phyloP scores from a whole-genome alignment of 257 asterid species.

The Vinca minor region DNA sequence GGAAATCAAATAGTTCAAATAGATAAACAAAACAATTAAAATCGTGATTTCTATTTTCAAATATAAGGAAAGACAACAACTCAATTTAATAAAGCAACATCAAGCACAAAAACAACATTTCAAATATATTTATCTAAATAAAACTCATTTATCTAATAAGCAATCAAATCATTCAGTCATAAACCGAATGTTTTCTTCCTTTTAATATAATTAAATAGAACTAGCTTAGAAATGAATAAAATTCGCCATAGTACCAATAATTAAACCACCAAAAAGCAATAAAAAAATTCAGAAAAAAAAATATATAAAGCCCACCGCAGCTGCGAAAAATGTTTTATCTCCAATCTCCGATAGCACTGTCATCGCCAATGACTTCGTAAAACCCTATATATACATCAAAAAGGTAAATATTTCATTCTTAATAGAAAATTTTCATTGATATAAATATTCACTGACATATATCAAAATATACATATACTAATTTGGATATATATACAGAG shows the following conservation, averaged over 20 bases:
- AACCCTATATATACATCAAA: conserved; percentile 40
- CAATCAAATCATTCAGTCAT: neutral
- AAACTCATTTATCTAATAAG: too few relatives aligned
- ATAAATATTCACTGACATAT: too few relatives aligned
- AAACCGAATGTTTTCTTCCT: neutral
- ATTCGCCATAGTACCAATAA: neutral
- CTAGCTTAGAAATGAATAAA: neutral
- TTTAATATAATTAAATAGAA: neutral
- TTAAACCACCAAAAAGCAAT: neutral
- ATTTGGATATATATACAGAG: neutral
- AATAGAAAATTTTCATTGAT: neutral
- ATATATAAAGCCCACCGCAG: conserved; percentile 66
- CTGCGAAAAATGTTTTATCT: conserved; percentile 90
- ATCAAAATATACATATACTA: neutral
- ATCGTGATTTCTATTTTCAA: too few relatives aligned
- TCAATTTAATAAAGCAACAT: neutral
- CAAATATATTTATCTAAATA: neutral
- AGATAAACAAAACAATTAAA: neutral
- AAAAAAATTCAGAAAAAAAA: conserved; percentile 3
- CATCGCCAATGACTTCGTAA: conserved; percentile 90
- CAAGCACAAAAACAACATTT: neutral
- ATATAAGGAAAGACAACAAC: neutral
- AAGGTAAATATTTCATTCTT: neutral
- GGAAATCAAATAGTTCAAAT: neutral
- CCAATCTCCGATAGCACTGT: conserved; percentile 89